A percentile compares a stretch with the other conserved stretches of the same genome.
Evolutionary conservation across 768 basidiomycete genomes (phyloP).

Genomic region (Hemileccinum rubropunctum): DNA sequence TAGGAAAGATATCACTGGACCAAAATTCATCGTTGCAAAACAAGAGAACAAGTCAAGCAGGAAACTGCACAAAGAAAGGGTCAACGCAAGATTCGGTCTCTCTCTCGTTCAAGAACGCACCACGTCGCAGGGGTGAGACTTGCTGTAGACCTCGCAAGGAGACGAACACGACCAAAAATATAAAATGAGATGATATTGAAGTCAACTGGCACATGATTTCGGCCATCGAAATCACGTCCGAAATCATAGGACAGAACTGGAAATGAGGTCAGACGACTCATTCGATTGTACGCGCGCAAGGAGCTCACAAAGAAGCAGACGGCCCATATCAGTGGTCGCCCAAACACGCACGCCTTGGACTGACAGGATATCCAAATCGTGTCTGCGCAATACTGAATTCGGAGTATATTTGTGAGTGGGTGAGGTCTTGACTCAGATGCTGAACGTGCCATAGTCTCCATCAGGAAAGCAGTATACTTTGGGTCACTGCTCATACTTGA

Average conservation of each 20-base stretch:
- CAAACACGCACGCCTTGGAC: not conserved
- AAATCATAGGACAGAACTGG: constrained; percentile 23
- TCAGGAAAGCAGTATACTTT: constrained; percentile 3
- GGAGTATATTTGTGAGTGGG: not conserved
- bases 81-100: not conserved
- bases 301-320: constrained; percentile 22
- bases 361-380: constrained; percentile 5
- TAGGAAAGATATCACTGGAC: not conserved
- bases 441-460: constrained; percentile 2
- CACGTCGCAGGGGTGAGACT: constrained; percentile 3
- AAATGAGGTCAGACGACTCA: not conserved
- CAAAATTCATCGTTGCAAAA: constrained; percentile 4
- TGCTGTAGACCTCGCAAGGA: not conserved
- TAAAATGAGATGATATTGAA: constrained; percentile 12
- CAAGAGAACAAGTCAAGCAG: not conserved
- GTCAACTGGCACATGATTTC: constrained; percentile 13
- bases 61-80: not conserved
- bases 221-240: constrained; percentile 20
- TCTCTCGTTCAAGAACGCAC: not conserved
- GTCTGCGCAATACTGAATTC: not conserved
- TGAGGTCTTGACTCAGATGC: not conserved
- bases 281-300: not conserved
- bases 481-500: not conserved
- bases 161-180: constrained; percentile 8
- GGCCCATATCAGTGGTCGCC: constrained; percentile 12